Percentiles rank a stretch among this genome's conserved stretches.
phyloP scores from a whole-genome alignment of 176 grass and related monocot species.

The Canna indica region DNA sequence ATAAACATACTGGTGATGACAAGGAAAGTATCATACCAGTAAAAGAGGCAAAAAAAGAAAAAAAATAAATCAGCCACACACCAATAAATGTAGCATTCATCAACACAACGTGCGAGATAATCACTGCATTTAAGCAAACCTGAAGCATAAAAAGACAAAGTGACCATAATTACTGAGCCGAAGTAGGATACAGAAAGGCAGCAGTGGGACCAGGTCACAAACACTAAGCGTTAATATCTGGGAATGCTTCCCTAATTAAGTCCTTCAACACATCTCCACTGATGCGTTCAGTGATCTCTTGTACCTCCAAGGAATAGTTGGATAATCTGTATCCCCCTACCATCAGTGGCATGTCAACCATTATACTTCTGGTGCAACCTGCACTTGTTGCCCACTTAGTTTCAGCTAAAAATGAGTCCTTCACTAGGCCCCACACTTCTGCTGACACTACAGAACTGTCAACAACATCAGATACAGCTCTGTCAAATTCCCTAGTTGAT shows the following conservation, averaged over 20 bases:
- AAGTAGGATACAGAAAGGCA: background rate
- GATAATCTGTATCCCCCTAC: constrained; percentile 42
- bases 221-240: constrained; percentile 27
- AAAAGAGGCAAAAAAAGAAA: background rate
- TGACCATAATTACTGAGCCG: background rate
- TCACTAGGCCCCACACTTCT: constrained; percentile 40
- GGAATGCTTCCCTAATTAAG: constrained; percentile 37
- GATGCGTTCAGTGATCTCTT: constrained; percentile 43
- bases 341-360: constrained; percentile 45
- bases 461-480: constrained; percentile 17
- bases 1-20: background rate
- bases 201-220: background rate
- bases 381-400: constrained; percentile 20
- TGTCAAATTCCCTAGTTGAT: constrained; percentile 22
- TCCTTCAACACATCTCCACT: constrained; percentile 41
- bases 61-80: background rate
- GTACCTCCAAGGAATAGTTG: constrained; percentile 31
- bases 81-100: background rate
- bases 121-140: background rate
- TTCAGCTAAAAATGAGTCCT: constrained; percentile 33
- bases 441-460: background rate
- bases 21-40: background rate
- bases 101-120: background rate
- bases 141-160: background rate
- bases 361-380: constrained; percentile 13